A percentile compares a stretch with the other conserved stretches of the same genome.
phyloP scores from a whole-genome alignment of 139 green algal species.

The Mychonastes homosphaera region DNA sequence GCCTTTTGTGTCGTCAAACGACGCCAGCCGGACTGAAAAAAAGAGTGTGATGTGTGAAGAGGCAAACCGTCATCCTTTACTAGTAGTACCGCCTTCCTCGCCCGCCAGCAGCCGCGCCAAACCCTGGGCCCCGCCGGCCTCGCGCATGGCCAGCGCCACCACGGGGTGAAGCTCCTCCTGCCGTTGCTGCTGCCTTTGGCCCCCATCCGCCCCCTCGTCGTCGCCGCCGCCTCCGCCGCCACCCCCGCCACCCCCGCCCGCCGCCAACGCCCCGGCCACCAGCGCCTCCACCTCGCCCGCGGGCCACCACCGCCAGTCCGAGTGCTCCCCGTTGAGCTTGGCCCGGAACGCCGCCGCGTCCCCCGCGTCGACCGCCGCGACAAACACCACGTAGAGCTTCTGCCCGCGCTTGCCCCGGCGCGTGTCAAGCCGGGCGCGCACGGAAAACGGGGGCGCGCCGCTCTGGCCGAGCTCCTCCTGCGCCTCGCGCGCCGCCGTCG shows the following conservation, averaged over 20 bases:
- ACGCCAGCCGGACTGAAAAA: too few relatives aligned
- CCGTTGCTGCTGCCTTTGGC: constrained; percentile 7
- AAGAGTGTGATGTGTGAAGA: too few relatives aligned
- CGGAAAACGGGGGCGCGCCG: constrained; percentile 8
- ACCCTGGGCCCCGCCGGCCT: neutral
- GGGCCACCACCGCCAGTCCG: constrained; percentile 34
- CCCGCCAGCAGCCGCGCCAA: neutral
- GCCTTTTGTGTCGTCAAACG: too few relatives aligned
- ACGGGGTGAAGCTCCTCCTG: constrained; percentile 1
- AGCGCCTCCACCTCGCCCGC: constrained; percentile 1
- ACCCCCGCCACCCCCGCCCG: too few relatives aligned
- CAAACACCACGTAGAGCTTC: constrained; percentile 66
- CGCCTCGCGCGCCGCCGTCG: constrained; percentile 40
- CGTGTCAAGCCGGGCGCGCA: constrained; percentile 15
- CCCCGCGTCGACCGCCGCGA: constrained; percentile 21
- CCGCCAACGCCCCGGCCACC: too few relatives aligned
- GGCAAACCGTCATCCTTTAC: too few relatives aligned
- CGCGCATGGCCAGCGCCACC: neutral
- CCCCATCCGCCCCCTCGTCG: neutral
- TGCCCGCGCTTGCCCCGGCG: constrained; percentile 52
- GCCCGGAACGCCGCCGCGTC: neutral
- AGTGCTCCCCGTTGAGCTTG: constrained; percentile 30
- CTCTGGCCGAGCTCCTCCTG: constrained; percentile 37
- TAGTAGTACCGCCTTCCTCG: too few relatives aligned
- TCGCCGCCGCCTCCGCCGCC: neutral